These are phyloP conservation scores for Crucihimalaya himalaica DNA, from an alignment of 345 rosid genomes.

Conservation along the genomic window DNA sequence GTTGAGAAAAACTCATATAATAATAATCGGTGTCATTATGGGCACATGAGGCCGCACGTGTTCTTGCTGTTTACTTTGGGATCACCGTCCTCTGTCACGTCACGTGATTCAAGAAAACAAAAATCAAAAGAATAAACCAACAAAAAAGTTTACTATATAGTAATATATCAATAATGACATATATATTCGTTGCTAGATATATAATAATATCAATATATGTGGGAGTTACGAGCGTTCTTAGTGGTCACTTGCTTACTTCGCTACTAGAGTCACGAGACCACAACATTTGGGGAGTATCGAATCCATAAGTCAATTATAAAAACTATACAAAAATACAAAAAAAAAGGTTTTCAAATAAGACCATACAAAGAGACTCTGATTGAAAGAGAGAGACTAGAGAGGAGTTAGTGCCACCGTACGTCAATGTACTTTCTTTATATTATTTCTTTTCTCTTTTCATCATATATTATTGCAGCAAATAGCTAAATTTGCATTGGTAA, in stretches of 20 bases:
- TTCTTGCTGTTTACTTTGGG: constrained; percentile 52
- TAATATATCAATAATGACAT: constrained; percentile 17
- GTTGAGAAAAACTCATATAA: constrained; percentile 28
- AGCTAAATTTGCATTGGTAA: constrained; percentile 12
- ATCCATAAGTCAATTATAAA: constrained; percentile 14
- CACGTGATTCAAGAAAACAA: constrained; percentile 52
- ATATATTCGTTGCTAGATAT: constrained; percentile 2
- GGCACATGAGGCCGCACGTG: constrained; percentile 68
- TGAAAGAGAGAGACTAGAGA: constrained; percentile 9
- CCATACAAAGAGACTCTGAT: constrained; percentile 9
- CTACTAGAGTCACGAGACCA: constrained; percentile 38
- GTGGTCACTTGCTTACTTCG: constrained; percentile 42
- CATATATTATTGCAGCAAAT: not conserved
- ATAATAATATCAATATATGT: not conserved
- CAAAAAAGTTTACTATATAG: not conserved
- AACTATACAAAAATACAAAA: not conserved
- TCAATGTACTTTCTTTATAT: constrained; percentile 24
- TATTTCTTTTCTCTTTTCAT: not conserved
- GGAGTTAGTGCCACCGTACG: constrained; percentile 33
- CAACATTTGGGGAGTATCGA: constrained; percentile 28
- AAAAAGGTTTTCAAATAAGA: not conserved
- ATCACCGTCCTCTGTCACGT: constrained; percentile 52
- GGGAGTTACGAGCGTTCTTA: constrained; percentile 29
- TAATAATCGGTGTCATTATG: constrained; percentile 40
- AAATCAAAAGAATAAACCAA: constrained; percentile 26